Evolutionary conservation across 2,329 filamentous ascomycete species (phyloP).

Genomic region (Aspergillus awamori): DNA sequence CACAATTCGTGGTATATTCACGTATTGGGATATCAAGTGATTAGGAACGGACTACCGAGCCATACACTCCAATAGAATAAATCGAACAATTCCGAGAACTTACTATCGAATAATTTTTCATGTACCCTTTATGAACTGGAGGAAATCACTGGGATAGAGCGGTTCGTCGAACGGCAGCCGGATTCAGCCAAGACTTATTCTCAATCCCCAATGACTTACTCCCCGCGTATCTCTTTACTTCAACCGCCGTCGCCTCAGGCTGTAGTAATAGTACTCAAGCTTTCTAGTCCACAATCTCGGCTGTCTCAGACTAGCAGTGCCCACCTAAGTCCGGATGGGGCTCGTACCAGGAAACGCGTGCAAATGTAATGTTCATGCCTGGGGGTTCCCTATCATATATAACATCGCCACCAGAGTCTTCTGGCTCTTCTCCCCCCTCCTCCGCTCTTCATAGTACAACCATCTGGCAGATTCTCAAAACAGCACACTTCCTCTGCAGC

Average conservation of each 20-base stretch:
- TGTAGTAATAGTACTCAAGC: background rate
- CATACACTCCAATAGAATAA: background rate
- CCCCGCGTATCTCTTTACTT: too few relatives aligned
- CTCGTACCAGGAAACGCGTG: background rate
- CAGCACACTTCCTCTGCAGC: background rate
- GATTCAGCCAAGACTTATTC: too few relatives aligned
- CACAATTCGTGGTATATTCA: too few relatives aligned
- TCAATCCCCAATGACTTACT: too few relatives aligned
- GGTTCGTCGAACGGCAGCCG: background rate
- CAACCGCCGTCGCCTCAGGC: background rate
- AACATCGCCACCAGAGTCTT: too few relatives aligned
- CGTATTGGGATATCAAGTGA: too few relatives aligned
- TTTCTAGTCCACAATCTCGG: too few relatives aligned
- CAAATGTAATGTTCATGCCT: background rate
- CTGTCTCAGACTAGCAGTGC: background rate
- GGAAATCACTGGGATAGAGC: background rate
- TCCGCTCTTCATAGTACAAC: too few relatives aligned
- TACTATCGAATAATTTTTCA: background rate
- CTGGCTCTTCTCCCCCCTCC: too few relatives aligned
- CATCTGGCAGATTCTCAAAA: too few relatives aligned
- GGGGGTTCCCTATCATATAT: too few relatives aligned
- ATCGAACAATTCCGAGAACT: background rate
- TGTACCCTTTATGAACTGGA: background rate
- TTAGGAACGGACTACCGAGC: too few relatives aligned
- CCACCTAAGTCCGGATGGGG: background rate